Conservation (phyloP, 495 filamentous ascomycete genomes). For the Geopyxis carbonaria region DNA sequence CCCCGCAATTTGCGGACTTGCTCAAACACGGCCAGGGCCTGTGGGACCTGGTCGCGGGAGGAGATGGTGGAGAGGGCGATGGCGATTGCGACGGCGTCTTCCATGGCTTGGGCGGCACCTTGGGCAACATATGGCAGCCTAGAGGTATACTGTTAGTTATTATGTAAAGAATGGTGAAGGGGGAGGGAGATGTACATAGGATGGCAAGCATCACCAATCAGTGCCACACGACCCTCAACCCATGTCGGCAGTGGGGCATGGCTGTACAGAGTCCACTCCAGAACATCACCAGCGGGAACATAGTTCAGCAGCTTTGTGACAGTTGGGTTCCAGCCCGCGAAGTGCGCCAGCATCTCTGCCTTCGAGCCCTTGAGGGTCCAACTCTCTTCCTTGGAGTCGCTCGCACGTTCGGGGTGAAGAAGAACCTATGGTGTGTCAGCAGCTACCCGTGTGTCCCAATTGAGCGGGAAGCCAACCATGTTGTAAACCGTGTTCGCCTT, state of each 20-base stretch:
- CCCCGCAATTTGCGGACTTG: slow-evolving; percentile 53
- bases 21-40: slow-evolving; percentile 55
- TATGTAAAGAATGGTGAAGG: not conserved
- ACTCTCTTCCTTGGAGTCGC: slow-evolving; percentile 54
- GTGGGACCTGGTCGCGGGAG: slow-evolving; percentile 40
- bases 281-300: slow-evolving; percentile 66
- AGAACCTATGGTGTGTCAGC: too few species aligned
- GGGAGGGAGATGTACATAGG: slow-evolving; percentile 36
- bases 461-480: too few species aligned
- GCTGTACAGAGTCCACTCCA: slow-evolving; percentile 62
- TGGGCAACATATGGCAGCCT: slow-evolving; percentile 46
- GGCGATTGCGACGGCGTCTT: slow-evolving; percentile 59
- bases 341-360: slow-evolving; percentile 47
- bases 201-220: slow-evolving; percentile 66
- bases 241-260: slow-evolving; percentile 54
- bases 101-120: slow-evolving; percentile 74
- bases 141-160: not conserved
- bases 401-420: slow-evolving; percentile 53
- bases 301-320: slow-evolving; percentile 56
- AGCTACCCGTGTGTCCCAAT: too few species aligned
- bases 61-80: slow-evolving; percentile 41
- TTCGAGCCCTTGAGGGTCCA: slow-evolving; percentile 64
- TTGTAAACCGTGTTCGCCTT: slow-evolving; percentile 62
- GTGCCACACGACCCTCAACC: slow-evolving; percentile 47
- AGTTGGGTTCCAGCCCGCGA: slow-evolving; percentile 51